Evolutionary conservation across 139 green algal genomes (phyloP).

Genomic region (Coelastrella sp.): DNA sequence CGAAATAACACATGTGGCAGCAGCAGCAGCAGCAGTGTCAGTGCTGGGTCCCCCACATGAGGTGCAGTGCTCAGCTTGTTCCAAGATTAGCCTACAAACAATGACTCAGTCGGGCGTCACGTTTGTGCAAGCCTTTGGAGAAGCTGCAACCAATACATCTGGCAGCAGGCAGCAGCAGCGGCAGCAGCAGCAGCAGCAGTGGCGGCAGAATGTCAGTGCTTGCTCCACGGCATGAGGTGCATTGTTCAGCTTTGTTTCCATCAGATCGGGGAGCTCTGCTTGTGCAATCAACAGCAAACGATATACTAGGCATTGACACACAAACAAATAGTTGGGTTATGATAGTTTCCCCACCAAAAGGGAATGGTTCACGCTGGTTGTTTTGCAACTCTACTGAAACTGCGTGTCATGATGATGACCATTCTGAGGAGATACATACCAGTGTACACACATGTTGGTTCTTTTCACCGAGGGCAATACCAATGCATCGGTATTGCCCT

Average conservation of each 20-base stretch:
- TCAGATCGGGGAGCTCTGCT: not conserved
- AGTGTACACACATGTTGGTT: not conserved
- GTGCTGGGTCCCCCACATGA: not conserved
- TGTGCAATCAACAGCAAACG: not conserved
- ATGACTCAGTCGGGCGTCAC: slow-evolving; percentile 17
- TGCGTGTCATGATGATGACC: not conserved
- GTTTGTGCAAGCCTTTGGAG: not conserved
- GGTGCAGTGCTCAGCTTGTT: not conserved
- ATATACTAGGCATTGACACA: too few species aligned
- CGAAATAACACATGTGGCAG: too few species aligned
- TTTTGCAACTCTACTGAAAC: not conserved
- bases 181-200: slow-evolving; percentile 12
- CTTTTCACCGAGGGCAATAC: too few species aligned
- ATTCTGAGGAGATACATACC: not conserved
- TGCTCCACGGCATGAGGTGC: not conserved
- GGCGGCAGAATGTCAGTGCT: not conserved
- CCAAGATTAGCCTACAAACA: not conserved
- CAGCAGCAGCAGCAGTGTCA: slow-evolving; percentile 13
- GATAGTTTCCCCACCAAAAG: too few species aligned
- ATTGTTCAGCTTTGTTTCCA: not conserved
- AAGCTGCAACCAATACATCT: not conserved
- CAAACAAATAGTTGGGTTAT: too few species aligned
- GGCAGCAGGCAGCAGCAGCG: too few species aligned
- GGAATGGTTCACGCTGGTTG: not conserved
- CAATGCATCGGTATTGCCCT: too few species aligned